Base-by-base conservation (phyloP, 345 rosid genomes). In the Linum trigynum region DNA sequence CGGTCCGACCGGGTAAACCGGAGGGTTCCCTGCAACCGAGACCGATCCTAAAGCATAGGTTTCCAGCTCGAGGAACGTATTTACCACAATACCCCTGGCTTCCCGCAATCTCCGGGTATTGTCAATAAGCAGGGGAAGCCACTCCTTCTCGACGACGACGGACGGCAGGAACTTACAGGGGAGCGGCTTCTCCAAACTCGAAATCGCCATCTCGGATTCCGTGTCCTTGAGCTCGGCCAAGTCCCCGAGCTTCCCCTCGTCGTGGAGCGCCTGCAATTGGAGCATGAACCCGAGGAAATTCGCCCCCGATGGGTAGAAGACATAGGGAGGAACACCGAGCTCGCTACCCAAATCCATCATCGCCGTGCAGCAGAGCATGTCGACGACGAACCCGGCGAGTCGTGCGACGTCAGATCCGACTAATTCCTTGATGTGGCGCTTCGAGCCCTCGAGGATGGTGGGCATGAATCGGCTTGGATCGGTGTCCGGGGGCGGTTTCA, bases 291-390 rank as follows among this genome's bases (percentile, higher is more conserved):
- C 65, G 55, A 79, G 61, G 65, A 77, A 67, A 55, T 77, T 75
- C 15, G 86, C 73, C 43, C 65, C 78, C 66, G 55, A 2, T 15
- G 86, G 75, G 3, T 61, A 38, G 67, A 72, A 81, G 12, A 85
- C 65, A 74, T 84, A 84, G 39, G 80, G 81, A 63, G 90, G 85
- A n/a, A 84, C 75, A 39, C 58, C 63, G 43, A 83, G 62, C 6
- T 80, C 81, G 5, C 68, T 59, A 0, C 71, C 88, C 0, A 76
- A 71, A 53, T 78, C 74, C 14, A 86, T 77, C 74, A 81, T 53
- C 3, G 81, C 68, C 1, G 73, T 63, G 56, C 86, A 79, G 50
- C 32, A 23, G 32, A 83, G 81, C 55, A 83, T 59, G 63, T 86
- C 88, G 2, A 83, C 51, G 63, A 81, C 64, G 16, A 86, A 68